Evolutionary conservation across 768 basidiomycete species (phyloP), one percentile per base, ranked within the genome.

Genomic region (Serendipita sp.): DNA sequence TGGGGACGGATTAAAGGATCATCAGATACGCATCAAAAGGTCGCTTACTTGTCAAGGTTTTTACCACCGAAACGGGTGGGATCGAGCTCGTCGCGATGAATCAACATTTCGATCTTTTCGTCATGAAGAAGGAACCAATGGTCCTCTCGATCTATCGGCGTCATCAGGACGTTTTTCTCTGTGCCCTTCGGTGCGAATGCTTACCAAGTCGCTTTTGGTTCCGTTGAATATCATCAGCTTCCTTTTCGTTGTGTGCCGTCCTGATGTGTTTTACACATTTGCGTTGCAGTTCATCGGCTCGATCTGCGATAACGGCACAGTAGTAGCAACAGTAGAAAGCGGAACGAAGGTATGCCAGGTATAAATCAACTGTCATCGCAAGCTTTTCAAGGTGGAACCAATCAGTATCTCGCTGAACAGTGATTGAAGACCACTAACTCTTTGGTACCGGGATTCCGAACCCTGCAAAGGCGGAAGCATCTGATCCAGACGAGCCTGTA

Each of bases 271-370:
- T 85, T 70, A 96, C 78, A 80, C 95, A 97, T 77, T 92, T 91
- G 73, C 91, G 84, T 75, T 92, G 87, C 71, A 99, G 81, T 79
- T 96, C 92, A 77, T 99, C 96, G 74, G 88, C 76, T 77, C 91
- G 92, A 77, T 95, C 88, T 73, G 86, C 88, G 69, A 90, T 83
- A 73, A 91, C 85, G 70, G 89, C 86, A 80, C 96, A 99, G 78
- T 99, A 99, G 77, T 95, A 99, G 83, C 96, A 96, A 71, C 90
- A 85, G 81, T 91, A 82, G 76, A 88, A 93, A 64, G 89, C 94
- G 73, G 85, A 81, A 69, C 96, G 90, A 72, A 99, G 78, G 76
- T 96, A 98, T 63, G 87, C 85, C 74, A 98, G 79, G 75, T 92
- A 92, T 74, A 96, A 78, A 78, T 99, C 96, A 74, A 97, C 81